Evolutionary conservation across 2,329 filamentous ascomycete genomes (phyloP).

Genomic region (Tolypocladium paradoxum): DNA sequence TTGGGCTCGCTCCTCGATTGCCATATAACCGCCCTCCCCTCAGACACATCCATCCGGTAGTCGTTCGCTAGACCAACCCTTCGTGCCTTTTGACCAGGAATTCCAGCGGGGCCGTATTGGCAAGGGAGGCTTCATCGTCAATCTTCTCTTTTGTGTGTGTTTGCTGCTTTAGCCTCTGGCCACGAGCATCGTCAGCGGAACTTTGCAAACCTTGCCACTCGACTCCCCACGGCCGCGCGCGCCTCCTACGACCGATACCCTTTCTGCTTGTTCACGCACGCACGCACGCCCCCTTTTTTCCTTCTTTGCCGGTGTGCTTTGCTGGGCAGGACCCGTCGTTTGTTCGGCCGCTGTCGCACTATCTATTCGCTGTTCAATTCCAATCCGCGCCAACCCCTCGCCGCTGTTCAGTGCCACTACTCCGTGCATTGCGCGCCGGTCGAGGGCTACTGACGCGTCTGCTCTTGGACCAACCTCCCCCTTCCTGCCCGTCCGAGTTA

Average conservation of each 20-base stretch:
- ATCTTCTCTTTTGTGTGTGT: background rate
- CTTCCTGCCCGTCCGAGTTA: conserved; percentile 4
- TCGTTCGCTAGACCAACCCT: background rate
- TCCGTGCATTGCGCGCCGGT: too few relatives aligned
- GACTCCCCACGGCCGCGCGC: too few relatives aligned
- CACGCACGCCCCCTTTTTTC: background rate
- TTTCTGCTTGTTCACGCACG: background rate
- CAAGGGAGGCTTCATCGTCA: background rate
- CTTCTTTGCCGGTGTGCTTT: background rate
- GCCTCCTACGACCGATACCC: background rate
- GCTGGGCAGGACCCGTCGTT: background rate
- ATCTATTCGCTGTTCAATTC: background rate
- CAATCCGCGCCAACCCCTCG: background rate
- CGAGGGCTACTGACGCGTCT: background rate
- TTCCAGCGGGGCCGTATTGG: background rate
- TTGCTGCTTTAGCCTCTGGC: too few relatives aligned
- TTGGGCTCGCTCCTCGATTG: background rate
- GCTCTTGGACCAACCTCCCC: conserved; percentile 4
- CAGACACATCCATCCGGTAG: background rate
- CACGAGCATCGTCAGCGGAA: background rate
- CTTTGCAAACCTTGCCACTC: too few relatives aligned
- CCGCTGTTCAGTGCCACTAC: too few relatives aligned
- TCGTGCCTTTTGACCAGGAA: background rate
- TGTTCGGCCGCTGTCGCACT: background rate
- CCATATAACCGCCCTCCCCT: background rate